Evolutionary conservation across 2,329 filamentous ascomycete species (phyloP).

Genomic region (Xylaria sp.): DNA sequence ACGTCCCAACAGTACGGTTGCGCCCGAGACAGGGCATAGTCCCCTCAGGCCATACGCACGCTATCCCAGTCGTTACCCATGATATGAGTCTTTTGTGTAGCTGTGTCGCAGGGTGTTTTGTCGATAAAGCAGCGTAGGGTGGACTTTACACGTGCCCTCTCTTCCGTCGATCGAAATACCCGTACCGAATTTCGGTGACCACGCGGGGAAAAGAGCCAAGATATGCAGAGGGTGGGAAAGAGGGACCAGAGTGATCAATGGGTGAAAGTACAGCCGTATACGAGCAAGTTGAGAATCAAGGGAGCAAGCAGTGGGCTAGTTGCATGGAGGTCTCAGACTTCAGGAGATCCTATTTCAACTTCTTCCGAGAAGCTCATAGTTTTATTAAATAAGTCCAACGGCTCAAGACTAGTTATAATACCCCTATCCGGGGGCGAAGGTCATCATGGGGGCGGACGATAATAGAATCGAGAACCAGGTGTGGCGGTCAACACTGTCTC

Average conservation of each 20-base stretch:
- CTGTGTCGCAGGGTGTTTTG: neutral
- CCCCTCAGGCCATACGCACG: too few species aligned
- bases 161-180: neutral
- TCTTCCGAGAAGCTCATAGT: neutral
- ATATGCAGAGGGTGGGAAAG: neutral
- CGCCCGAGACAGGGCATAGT: too few species aligned
- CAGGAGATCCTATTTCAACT: neutral
- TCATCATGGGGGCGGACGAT: slow-evolving; percentile 2
- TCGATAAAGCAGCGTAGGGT: neutral
- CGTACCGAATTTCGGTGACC: neutral
- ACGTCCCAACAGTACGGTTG: too few species aligned
- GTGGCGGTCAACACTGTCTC: neutral
- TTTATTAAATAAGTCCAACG: neutral
- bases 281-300: neutral
- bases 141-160: slow-evolving; percentile 2
- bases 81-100: neutral
- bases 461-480: slow-evolving; percentile 18
- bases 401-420: slow-evolving; percentile 8
- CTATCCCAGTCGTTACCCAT: neutral
- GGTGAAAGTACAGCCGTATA: neutral
- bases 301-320: neutral
- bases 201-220: neutral
- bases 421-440: neutral
- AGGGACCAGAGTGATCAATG: neutral
- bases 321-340: neutral